Evolutionary conservation across 768 basidiomycete genomes (phyloP).

Genomic region (Pisolithus sp.): DNA sequence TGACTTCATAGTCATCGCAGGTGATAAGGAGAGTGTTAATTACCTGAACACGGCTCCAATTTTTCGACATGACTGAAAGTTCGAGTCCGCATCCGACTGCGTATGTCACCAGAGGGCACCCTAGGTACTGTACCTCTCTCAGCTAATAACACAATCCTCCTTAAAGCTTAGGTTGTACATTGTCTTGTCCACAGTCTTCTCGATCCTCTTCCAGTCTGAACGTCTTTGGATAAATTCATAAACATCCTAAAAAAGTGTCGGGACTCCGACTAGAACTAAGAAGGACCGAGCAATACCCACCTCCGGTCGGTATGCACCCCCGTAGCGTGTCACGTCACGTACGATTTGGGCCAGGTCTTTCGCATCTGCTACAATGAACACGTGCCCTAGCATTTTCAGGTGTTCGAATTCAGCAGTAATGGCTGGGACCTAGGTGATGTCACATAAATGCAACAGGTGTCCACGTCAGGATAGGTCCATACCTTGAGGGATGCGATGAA

Average conservation of each 20-base stretch:
- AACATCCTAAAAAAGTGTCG: conserved; percentile 50
- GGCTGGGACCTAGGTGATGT: conserved; percentile 50
- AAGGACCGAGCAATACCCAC: conserved; percentile 33
- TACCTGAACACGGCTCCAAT: too few relatives aligned
- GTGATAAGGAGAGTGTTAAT: too few relatives aligned
- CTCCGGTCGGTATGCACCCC: conserved; percentile 92
- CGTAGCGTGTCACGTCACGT: conserved; percentile 90
- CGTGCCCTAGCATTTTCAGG: conserved; percentile 95
- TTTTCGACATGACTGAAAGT: too few relatives aligned
- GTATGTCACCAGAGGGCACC: too few relatives aligned
- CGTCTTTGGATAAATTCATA: conserved; percentile 95
- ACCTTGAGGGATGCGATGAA: conserved; percentile 88
- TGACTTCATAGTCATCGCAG: too few relatives aligned
- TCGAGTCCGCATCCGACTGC: too few relatives aligned
- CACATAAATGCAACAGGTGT: background rate
- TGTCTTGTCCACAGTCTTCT: conserved; percentile 90
- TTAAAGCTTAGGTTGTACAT: conserved; percentile 93
- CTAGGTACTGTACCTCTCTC: background rate
- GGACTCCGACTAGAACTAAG: background rate
- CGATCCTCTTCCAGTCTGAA: conserved; percentile 98
- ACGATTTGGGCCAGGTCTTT: conserved; percentile 97
- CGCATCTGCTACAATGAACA: conserved; percentile 92
- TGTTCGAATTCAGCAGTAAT: conserved; percentile 88
- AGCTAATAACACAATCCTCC: conserved; percentile 72
- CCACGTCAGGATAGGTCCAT: background rate